These are phyloP conservation scores for Cavenderia fasciculata DNA, from an alignment of 78 protist species.

Conservation along the genomic window DNA sequence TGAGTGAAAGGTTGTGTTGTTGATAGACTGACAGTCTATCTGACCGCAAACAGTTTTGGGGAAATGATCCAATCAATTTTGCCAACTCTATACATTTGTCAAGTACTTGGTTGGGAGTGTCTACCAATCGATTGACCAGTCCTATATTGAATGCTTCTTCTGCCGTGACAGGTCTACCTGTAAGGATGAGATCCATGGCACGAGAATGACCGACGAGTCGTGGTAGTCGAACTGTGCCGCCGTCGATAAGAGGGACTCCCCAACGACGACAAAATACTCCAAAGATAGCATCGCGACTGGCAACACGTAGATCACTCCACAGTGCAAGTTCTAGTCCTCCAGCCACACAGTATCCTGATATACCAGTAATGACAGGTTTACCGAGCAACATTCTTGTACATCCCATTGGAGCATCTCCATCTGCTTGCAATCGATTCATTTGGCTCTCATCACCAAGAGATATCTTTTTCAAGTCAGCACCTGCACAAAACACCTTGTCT, in stretches of 20 bases:
- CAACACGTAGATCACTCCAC: slow-evolving; percentile 87
- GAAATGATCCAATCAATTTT: slow-evolving; percentile 24
- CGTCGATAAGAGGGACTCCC: slow-evolving; percentile 93
- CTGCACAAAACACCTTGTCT: slow-evolving; percentile 84
- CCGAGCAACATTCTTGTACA: slow-evolving; percentile 54
- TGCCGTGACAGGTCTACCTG: slow-evolving; percentile 77
- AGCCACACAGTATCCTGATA: slow-evolving; percentile 86
- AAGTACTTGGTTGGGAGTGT: background rate
- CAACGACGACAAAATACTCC: slow-evolving; percentile 88
- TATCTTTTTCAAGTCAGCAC: slow-evolving; percentile 88
- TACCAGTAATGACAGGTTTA: slow-evolving; percentile 84
- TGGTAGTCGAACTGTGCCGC: slow-evolving; percentile 90
- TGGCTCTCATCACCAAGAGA: background rate
- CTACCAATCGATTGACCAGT: slow-evolving; percentile 26
- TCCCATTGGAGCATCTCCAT: slow-evolving; percentile 86
- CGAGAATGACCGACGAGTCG: slow-evolving; percentile 82
- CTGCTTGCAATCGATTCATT: background rate
- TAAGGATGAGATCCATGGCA: slow-evolving; percentile 86
- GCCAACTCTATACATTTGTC: slow-evolving; percentile 8
- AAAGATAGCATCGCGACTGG: background rate
- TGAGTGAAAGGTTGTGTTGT: slow-evolving; percentile 4
- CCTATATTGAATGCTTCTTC: slow-evolving; percentile 79
- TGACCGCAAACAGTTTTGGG: slow-evolving; percentile 30
- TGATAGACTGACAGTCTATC: slow-evolving; percentile 34
- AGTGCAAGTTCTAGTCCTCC: slow-evolving; percentile 90